Percentiles rank a stretch among this genome's conserved stretches.
phyloP scores from a whole-genome alignment of 116 monocot genomes.

The Iris pallida region DNA sequence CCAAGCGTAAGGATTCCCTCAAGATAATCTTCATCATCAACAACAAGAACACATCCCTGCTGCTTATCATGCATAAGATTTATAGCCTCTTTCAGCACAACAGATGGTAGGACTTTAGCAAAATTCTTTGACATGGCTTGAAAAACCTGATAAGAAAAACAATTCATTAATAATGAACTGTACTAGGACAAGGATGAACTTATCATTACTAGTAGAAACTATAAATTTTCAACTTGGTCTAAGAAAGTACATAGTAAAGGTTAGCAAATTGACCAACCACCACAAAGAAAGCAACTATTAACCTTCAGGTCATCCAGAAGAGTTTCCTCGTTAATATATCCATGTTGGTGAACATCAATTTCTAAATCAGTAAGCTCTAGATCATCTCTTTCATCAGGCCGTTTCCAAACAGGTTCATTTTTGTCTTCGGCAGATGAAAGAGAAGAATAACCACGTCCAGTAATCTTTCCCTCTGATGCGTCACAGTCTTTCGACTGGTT shows the following conservation, averaged over 20 bases:
- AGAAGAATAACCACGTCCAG: conserved; percentile 57
- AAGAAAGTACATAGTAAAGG: not conserved
- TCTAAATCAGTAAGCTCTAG: conserved; percentile 56
- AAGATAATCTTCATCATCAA: conserved; percentile 76
- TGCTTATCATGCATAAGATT: conserved; percentile 72
- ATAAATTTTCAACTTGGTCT: not conserved
- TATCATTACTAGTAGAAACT: not conserved
- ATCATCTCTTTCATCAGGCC: conserved; percentile 25
- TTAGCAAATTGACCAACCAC: conserved; percentile 1
- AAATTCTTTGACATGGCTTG: conserved; percentile 75
- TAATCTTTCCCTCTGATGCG: conserved; percentile 16
- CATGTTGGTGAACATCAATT: conserved; percentile 28
- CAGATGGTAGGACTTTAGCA: conserved; percentile 49
- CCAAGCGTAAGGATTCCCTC: conserved; percentile 87
- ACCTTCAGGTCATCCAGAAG: conserved; percentile 92
- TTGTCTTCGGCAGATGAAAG: conserved; percentile 48
- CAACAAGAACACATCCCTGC: conserved; percentile 76
- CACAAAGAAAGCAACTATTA: conserved; percentile 6
- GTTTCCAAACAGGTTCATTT: conserved; percentile 36
- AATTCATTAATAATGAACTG: not conserved
- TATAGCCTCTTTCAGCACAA: conserved; percentile 50
- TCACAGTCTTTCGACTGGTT: conserved; percentile 61
- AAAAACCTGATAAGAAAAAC: conserved; percentile 53
- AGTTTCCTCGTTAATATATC: conserved; percentile 41
- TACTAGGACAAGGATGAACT: not conserved